Evolutionary conservation across 1,139 yeast genomes (phyloP), one percentile per base, ranked within the genome.

Genomic region (Lodderomyces oxycetoniae): DNA sequence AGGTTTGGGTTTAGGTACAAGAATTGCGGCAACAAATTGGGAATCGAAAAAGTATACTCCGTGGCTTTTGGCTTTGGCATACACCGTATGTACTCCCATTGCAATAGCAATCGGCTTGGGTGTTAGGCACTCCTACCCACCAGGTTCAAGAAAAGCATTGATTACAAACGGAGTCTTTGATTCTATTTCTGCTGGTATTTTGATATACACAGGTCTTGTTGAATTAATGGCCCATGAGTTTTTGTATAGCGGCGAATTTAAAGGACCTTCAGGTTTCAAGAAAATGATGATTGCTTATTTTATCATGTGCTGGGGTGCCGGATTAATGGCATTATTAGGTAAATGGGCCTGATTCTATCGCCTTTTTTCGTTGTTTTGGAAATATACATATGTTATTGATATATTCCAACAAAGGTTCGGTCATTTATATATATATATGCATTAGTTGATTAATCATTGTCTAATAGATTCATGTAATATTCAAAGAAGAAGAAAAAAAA

Each of bases 211-310:
- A 12, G 94, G 94, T 46, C 63, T 87, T 38, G 88, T 87, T 12
- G 96, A 88, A 59, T 68, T 88, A 48, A 74, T 88, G 77, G 95
- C 94, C 4, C 88, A 83, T 48, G 96, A 88, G 52, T 88, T 87
- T 58, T 65, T 88, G 48, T 86, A 74, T 55, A 70, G 83, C 20
- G 71, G 73, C 37, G 78, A 77, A 48, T 74, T 76, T 49, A 70
- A 76, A 49, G 80, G 81, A 33, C 52, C 60, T 38, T 50, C 50
- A 36, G 74, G 76, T 2, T 53, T 67, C 41, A 58, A 55, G 52
- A 60, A 53, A 41, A 61, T 65, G 65, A 38, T 67, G 35, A 40
- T 44, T 37, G 72, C 71, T 3, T 67, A 55, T 42, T 47, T 57
- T 24, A 52, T 59, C 14, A 60, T 82, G 77, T 68, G 81, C 50